phyloP scores from a whole-genome alignment of 441 rosid genomes.

The Bocquillonia castaneifolia region DNA sequence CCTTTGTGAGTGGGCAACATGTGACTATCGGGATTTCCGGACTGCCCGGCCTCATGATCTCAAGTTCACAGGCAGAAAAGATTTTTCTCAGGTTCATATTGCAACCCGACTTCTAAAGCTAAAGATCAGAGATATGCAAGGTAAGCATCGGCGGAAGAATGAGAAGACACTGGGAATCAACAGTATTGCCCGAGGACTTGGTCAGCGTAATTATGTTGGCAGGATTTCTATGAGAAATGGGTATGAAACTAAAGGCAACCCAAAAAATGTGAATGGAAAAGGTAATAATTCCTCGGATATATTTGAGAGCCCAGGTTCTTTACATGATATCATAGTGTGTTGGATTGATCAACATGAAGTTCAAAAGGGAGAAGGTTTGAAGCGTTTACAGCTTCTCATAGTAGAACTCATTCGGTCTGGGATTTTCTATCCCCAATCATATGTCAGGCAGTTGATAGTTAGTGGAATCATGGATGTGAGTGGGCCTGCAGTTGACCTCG shows the following conservation, averaged over 20 bases:
- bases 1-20: slow-evolving; percentile 99
- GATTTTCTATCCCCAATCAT: slow-evolving; percentile 83
- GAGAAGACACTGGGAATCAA: slow-evolving; percentile 36
- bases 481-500: slow-evolving; percentile 43
- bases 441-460: slow-evolving; percentile 85
- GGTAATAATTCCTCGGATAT: slow-evolving; percentile 36
- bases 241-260: slow-evolving; percentile 29
- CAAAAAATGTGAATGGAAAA: slow-evolving; percentile 25
- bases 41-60: slow-evolving; percentile 51
- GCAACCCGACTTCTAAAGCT: slow-evolving; percentile 76
- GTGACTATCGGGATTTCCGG: slow-evolving; percentile 88
- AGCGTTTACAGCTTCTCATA: slow-evolving; percentile 70
- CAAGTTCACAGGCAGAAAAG: slow-evolving; percentile 81
- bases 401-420: slow-evolving; percentile 83
- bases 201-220: slow-evolving; percentile 34
- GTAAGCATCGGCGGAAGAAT: slow-evolving; percentile 34
- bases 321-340: slow-evolving; percentile 92
- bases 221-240: slow-evolving; percentile 33
- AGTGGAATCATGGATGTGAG: slow-evolving; percentile 79
- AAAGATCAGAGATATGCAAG: slow-evolving; percentile 58
- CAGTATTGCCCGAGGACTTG: slow-evolving; percentile 33
- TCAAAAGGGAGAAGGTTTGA: slow-evolving; percentile 66
- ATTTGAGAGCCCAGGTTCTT: slow-evolving; percentile 88
- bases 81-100: slow-evolving; percentile 74
- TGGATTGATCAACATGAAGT: slow-evolving; percentile 99